Evolutionary conservation across 202 grass and related monocot species (phyloP).

Genomic region (Miscanthus sacchariflorus): DNA sequence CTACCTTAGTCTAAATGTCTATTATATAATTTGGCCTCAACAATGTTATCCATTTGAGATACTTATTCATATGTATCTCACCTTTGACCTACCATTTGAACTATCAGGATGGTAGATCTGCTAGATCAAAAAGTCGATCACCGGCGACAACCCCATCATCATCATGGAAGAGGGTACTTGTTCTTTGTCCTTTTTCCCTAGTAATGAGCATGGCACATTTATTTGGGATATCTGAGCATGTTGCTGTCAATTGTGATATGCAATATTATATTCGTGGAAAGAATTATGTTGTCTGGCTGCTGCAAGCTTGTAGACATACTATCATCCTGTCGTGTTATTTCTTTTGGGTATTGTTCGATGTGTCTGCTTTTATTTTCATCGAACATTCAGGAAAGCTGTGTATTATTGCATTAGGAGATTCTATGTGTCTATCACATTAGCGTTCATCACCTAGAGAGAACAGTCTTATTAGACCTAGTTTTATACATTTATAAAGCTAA

Average conservation of each 20-base stretch:
- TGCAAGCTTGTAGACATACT: background rate
- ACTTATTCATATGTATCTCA: slow-evolving; percentile 47
- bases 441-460: background rate
- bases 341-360: background rate
- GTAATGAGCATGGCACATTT: slow-evolving; percentile 31
- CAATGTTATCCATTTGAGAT: slow-evolving; percentile 37
- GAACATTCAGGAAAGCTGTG: background rate
- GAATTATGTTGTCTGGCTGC: background rate
- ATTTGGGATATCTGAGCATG: background rate
- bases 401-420: background rate
- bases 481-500: background rate
- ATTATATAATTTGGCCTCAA: slow-evolving; percentile 18
- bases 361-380: background rate
- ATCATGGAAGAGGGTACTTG: slow-evolving; percentile 80
- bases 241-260: slow-evolving; percentile 20
- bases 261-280: background rate
- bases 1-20: background rate
- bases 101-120: slow-evolving; percentile 66
- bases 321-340: background rate
- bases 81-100: slow-evolving; percentile 36
- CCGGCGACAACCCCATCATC: slow-evolving; percentile 51
- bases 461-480: background rate
- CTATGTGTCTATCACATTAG: background rate
- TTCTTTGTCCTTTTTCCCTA: slow-evolving; percentile 4
- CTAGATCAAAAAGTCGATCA: slow-evolving; percentile 78